Evolutionary conservation across 2,329 filamentous ascomycete species (phyloP).

Genomic region (Phyllosticta citrichinensis): DNA sequence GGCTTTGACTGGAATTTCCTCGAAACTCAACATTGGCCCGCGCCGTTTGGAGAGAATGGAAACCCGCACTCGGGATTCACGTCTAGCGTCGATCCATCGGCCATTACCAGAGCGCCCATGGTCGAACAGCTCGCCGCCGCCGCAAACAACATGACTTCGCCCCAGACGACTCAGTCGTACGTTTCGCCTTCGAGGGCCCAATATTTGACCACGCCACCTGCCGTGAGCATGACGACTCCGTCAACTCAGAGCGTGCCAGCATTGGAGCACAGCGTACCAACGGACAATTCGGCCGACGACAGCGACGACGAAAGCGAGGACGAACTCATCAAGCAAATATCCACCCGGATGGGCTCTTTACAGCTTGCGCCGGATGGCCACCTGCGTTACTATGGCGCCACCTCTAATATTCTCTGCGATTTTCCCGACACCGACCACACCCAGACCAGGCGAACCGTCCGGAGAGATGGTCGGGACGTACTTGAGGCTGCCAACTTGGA

Average conservation of each 20-base stretch:
- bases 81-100: conserved; percentile 1
- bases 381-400: conserved; percentile 9
- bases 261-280: conserved; percentile 3
- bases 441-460: conserved; percentile 1
- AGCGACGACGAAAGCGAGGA: conserved; percentile 10
- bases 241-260: conserved; percentile 2
- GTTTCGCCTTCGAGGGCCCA: not conserved
- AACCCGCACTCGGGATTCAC: conserved; percentile 5
- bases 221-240: not conserved
- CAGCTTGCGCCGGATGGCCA: conserved; percentile 10
- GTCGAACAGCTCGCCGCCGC: not conserved
- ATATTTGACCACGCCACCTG: not conserved
- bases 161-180: conserved; percentile 1
- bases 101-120: conserved; percentile 1
- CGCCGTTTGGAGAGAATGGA: not conserved
- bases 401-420: conserved; percentile 9
- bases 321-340: conserved; percentile 10
- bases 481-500: conserved; percentile 33
- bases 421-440: conserved; percentile 10
- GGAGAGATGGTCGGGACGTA: conserved; percentile 8
- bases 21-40: conserved; percentile 3
- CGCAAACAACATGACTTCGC: not conserved
- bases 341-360: conserved; percentile 8
- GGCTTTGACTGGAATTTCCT: conserved; percentile 11
- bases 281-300: conserved; percentile 6